Base-by-base conservation (phyloP, 768 basidiomycete genomes). In the Leucocoprinus birnbaumii region DNA sequence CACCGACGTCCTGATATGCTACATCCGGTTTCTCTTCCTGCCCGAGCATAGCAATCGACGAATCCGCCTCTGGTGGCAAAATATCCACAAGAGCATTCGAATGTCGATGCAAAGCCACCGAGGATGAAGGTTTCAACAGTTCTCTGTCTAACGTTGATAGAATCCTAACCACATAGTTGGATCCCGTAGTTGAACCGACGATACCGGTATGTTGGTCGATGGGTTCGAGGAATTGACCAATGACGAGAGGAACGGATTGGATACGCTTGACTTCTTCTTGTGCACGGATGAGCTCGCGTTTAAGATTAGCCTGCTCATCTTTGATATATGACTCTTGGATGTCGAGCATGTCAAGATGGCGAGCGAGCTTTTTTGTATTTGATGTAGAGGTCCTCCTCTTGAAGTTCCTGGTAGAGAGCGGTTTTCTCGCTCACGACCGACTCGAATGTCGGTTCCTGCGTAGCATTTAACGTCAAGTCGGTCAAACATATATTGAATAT, bases 241-340 rank as follows among this genome's bases (percentile, higher is more conserved):
- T 99, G 67, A 99, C 97, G 14, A 99, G 86, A 0, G 97, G 97
- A 5, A 99, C 97, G 51, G 92, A 92, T 73, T 98, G 94, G 68
- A 99, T 99, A 56, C 97, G 91, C 73, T 98, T 97, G 67, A 99
- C 97, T 74, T 99, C 97, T 70, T 99, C 97, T 67, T 99, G 97
- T 0, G 97, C 97, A 54, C 97, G 92, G 61, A 98, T 90, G 58
- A 99, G 87, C 72, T 99, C 97, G 48, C 96, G 87, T 71, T 98
- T 96, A 53, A 99, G 84, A 66, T 98, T 98, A 14, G 91, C 91
- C 65, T 97, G 95, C 70, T 99, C 97, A 63, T 99, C 96, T 68
- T 98, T 96, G 72, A 99, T 97, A 69, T 98, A 99, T 73, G 89
- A 90, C 72, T 98, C 91, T 65, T 89, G 88, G 24, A 94, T 92